Evolutionary conservation across 1,284 basidiomycete genomes (phyloP).

Genomic region (Cutaneotrichosporon sp.): DNA sequence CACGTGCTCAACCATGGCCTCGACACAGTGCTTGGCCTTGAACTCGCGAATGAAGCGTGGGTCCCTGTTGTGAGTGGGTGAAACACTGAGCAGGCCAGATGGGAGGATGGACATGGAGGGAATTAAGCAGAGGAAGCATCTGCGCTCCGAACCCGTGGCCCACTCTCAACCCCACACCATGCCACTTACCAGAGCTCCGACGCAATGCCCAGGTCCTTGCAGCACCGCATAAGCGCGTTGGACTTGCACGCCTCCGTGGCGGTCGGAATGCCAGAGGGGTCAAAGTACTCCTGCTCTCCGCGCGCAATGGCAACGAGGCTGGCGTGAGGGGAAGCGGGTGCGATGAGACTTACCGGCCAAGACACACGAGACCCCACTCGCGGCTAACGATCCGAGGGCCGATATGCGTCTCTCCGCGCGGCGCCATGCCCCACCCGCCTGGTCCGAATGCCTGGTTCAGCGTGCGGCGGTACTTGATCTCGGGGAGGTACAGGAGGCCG

Average conservation of each 20-base stretch:
- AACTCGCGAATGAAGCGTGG: slow-evolving; percentile 92
- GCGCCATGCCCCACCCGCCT: slow-evolving; percentile 94
- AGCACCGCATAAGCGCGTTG: slow-evolving; percentile 96
- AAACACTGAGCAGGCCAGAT: not conserved
- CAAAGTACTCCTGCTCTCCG: slow-evolving; percentile 97
- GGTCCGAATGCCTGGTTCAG: slow-evolving; percentile 93
- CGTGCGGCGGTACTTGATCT: slow-evolving; percentile 95
- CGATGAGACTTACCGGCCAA: slow-evolving; percentile 63
- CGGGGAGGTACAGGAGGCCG: slow-evolving; percentile 90
- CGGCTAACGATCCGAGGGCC: slow-evolving; percentile 81
- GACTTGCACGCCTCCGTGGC: slow-evolving; percentile 94
- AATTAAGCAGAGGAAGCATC: not conserved
- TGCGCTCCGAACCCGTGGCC: not conserved
- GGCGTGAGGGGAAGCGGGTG: slow-evolving; percentile 64
- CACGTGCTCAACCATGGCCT: slow-evolving; percentile 78
- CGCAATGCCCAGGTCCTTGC: slow-evolving; percentile 93
- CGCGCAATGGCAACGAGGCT: slow-evolving; percentile 87
- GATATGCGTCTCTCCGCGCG: slow-evolving; percentile 87
- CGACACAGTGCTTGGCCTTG: slow-evolving; percentile 76
- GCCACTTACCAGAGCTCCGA: slow-evolving; percentile 84
- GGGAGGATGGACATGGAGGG: not conserved
- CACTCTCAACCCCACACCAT: not conserved
- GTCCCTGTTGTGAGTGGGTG: slow-evolving; percentile 59
- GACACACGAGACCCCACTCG: slow-evolving; percentile 91
- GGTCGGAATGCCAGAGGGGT: slow-evolving; percentile 82